Evolutionary conservation across 805 yeast species (phyloP).

Genomic region (Pichia phayaonensis): DNA sequence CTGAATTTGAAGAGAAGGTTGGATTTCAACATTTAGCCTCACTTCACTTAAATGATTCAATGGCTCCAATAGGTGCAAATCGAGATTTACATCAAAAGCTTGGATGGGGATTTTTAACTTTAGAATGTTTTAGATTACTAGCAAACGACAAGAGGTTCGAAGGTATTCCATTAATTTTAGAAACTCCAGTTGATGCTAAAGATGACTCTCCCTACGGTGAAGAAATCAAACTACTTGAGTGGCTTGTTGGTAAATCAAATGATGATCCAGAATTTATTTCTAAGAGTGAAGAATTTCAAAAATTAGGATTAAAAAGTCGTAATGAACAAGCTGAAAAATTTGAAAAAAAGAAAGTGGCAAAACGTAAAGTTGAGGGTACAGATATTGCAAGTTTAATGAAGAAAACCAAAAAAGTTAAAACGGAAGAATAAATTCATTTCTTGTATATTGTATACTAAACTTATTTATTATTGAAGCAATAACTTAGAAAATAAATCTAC

Average conservation of each 20-base stretch:
- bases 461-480: no score
- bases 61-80: conserved; percentile 85
- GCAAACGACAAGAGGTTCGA: conserved; percentile 61
- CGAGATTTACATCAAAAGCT: conserved; percentile 86
- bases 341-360: conserved; percentile 41
- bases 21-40: conserved; percentile 74
- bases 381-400: conserved; percentile 20
- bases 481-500: not conserved
- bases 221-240: conserved; percentile 76
- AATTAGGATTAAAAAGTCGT: conserved; percentile 61
- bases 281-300: conserved; percentile 43
- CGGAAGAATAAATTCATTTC: not conserved
- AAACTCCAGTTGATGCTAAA: conserved; percentile 65
- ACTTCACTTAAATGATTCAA: conserved; percentile 89
- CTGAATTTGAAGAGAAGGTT: conserved; percentile 59
- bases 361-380: conserved; percentile 18
- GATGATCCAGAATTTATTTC: conserved; percentile 50
- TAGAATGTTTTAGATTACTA: conserved; percentile 72
- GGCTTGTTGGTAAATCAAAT: conserved; percentile 53
- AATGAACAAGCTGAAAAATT: conserved; percentile 59
- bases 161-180: conserved; percentile 73
- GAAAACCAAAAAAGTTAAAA: conserved; percentile 15
- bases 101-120: conserved; percentile 84
- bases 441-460: not conserved
- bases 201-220: conserved; percentile 66